Evolutionary conservation across 1,284 basidiomycete genomes (phyloP).

Genomic region (Neonothopanus nambi): DNA sequence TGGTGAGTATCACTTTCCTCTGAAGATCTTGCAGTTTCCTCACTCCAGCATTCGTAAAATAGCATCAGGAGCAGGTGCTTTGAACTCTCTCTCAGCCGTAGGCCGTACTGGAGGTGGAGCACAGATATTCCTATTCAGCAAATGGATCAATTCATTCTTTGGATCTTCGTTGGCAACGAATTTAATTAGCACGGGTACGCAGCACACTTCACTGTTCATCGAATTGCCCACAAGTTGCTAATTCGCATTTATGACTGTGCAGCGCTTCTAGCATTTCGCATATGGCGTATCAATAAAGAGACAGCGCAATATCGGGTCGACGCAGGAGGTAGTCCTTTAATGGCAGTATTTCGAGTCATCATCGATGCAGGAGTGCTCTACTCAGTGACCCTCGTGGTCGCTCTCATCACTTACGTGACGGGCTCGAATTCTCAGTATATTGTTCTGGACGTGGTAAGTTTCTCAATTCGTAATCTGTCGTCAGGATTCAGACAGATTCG

Average conservation of each 20-base stretch:
- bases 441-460: not conserved
- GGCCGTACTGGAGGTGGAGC: not conserved
- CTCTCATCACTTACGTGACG: not conserved
- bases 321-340: not conserved
- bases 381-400: not conserved
- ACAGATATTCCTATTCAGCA: not conserved
- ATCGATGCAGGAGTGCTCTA: not conserved
- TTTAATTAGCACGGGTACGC: not conserved
- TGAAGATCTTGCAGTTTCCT: not conserved
- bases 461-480: too few relatives aligned
- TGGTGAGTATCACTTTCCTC: not conserved
- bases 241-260: not conserved
- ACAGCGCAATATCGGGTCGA: not conserved
- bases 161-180: not conserved
- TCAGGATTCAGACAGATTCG: too few relatives aligned
- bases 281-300: conserved; percentile 6
- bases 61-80: not conserved
- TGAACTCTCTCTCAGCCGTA: not conserved
- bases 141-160: not conserved
- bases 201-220: not conserved
- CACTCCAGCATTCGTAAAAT: not conserved
- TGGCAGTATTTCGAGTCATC: not conserved
- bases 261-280: conserved; percentile 12
- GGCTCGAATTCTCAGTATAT: not conserved
- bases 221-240: not conserved